A percentile compares a stretch with the other conserved stretches of the same genome.
Conservation (phyloP, 495 filamentous ascomycete species). For the Podospora pseudocomata region DNA sequence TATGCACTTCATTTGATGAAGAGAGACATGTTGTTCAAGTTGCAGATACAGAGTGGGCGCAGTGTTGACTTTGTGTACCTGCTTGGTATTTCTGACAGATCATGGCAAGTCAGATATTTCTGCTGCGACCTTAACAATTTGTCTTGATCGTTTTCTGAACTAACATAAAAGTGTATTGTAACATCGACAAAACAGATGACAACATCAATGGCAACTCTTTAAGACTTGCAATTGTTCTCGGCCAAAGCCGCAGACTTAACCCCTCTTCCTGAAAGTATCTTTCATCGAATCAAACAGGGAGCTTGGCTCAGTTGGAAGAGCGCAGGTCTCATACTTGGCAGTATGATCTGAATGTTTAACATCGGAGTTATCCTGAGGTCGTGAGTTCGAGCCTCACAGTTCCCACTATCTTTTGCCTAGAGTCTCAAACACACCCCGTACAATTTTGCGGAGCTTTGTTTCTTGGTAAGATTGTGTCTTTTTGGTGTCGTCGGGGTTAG, state of each 20-base stretch:
- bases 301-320: constrained; percentile 28
- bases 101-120: too few relatives aligned
- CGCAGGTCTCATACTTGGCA: constrained; percentile 24
- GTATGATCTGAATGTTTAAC: constrained; percentile 17
- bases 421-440: neutral
- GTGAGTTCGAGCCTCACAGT: constrained; percentile 31
- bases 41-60: too few relatives aligned
- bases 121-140: too few relatives aligned
- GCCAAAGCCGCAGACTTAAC: neutral
- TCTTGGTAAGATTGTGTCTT: too few relatives aligned
- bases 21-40: neutral
- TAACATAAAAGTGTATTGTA: too few relatives aligned
- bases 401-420: constrained; percentile 17
- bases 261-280: neutral
- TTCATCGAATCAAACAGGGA: constrained; percentile 15
- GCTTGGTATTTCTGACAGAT: too few relatives aligned
- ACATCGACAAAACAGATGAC: too few relatives aligned
- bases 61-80: too few relatives aligned
- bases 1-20: neutral
- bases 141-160: too few relatives aligned
- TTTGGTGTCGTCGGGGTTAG: too few relatives aligned
- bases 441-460: too few relatives aligned
- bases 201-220: too few relatives aligned
- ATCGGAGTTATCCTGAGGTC: constrained; percentile 23
- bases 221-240: neutral